phyloP scores from a whole-genome alignment of 1,139 yeast genomes.

The Tardiomyces depauwii region DNA sequence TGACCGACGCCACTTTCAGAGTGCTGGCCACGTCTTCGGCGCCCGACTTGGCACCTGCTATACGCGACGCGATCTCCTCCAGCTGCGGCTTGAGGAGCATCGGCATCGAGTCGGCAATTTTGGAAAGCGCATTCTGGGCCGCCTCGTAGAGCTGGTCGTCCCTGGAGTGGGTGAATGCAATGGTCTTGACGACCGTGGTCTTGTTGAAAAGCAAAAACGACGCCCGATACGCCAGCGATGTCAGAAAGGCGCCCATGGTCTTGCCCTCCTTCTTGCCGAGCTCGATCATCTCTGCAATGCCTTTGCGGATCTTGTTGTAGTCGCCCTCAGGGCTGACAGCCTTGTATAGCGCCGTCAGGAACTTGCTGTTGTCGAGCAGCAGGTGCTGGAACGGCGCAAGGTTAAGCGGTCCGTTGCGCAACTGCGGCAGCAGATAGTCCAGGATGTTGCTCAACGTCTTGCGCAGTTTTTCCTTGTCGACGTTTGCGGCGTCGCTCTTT shows the following conservation, averaged over 20 bases:
- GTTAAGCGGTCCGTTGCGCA: not conserved
- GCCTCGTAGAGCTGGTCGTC: conserved; percentile 23
- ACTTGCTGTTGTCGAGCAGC: not conserved
- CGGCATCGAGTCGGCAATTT: conserved; percentile 53
- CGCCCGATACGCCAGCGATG: conserved; percentile 48
- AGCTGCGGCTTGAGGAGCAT: conserved; percentile 53
- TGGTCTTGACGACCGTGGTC: conserved; percentile 47
- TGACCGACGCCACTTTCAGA: conserved; percentile 37
- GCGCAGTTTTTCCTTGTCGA: conserved; percentile 47
- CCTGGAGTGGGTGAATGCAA: conserved; percentile 34
- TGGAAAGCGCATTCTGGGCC: conserved; percentile 46
- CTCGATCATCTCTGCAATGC: conserved; percentile 49
- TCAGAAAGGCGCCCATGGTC: conserved; percentile 21
- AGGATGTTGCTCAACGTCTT: conserved; percentile 34
- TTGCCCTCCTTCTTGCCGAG: conserved; percentile 21
- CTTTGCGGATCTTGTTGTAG: conserved; percentile 44
- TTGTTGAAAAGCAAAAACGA: conserved; percentile 55
- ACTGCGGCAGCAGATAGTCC: not conserved
- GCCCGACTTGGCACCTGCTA: conserved; percentile 26
- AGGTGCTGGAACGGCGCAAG: not conserved
- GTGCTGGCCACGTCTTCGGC: conserved; percentile 45
- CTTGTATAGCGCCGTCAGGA: not conserved
- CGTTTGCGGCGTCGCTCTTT: conserved; percentile 11
- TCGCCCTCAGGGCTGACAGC: conserved; percentile 45
- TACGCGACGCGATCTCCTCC: conserved; percentile 34